A percentile compares a stretch with the other conserved stretches of the same genome.
Conservation (phyloP, 208 protist genomes). For the Tritrichomonas foetus region DNA sequence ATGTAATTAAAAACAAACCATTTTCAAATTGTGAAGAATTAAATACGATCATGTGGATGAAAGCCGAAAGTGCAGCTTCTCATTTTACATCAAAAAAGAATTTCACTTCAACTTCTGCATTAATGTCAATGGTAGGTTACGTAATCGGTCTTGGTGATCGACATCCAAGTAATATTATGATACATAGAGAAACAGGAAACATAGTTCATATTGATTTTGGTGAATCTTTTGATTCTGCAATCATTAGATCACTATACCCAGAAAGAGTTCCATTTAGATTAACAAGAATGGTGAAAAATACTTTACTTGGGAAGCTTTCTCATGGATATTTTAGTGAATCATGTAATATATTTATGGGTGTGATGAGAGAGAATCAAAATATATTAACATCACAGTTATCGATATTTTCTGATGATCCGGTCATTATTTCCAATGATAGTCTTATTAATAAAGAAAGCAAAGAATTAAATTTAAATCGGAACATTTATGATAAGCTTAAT, state of each 20-base stretch:
- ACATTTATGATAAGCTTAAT: no score
- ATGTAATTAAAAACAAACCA: no score
- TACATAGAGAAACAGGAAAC: neutral
- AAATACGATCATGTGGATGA: neutral
- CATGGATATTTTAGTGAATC: neutral
- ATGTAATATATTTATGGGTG: constrained; percentile 40
- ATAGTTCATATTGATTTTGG: constrained; percentile 34
- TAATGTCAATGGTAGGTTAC: constrained; percentile 38
- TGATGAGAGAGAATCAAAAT: constrained; percentile 47
- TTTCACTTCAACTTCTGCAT: neutral
- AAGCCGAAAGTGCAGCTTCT: neutral
- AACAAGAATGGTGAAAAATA: neutral
- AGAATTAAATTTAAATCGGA: no score
- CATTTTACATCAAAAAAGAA: neutral
- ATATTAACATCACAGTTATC: constrained; percentile 48
- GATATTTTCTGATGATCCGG: constrained; percentile 50
- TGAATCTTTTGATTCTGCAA: constrained; percentile 49
- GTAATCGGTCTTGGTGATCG: constrained; percentile 3
- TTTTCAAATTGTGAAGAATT: neutral
- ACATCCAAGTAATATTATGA: constrained; percentile 27
- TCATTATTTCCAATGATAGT: constrained; percentile 40
- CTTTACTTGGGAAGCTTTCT: neutral
- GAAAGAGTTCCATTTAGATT: constrained; percentile 34
- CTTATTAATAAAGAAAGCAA: no score
- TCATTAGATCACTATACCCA: constrained; percentile 13